Evolutionary conservation across 2,329 filamentous ascomycete genomes (phyloP), one percentile per base, ranked within the genome.

Genomic region (Elsinoe necatrix): DNA sequence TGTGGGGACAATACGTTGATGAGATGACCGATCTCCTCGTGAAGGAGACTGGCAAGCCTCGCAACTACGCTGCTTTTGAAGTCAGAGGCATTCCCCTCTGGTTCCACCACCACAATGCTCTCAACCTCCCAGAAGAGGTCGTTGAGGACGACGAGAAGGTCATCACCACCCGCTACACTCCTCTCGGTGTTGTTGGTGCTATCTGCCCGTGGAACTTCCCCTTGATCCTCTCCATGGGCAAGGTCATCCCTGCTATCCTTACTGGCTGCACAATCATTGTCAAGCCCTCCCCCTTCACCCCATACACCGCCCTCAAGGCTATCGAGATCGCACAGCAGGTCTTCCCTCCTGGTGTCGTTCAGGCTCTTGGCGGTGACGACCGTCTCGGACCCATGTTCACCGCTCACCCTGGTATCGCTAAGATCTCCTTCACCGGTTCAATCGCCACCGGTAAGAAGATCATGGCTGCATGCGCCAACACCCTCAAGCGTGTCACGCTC

Each of bases 381-480:
- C 71, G 74, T 41, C 75, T 86, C 4, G 83, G 83, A 2, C 80
- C 78, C 0, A 75, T 74, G 74, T 66, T 85, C 54, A 83, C 80
- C 0, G 67, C 65, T n/a, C 82, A 85, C 63, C 79, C 80, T 0
- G 78, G 74, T 18, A 76, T 85, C 56, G 74, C 77, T 57, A 85
- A 83, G 73, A 78, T 86, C 65, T 76, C 73, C 61, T 86, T 86
- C 68, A 85, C 83, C 0, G 82, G 83, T 2, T 83, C 79, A 9
- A 80, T 74, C 5, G 72, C 73, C 0, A 83, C 80, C 0, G 82
- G 82, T 8, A 84, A 83, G 72, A 77, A 76, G 66, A 78, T 85
- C 55, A 78, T 82, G 74, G 75, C 75, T 56, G 76, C 73, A n/a
- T 76, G 75, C 54, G 72, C 77, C 21, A 75, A 76, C 65, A 81